Evolutionary conservation across 176 grass and related monocot species (phyloP).

Genomic region (Melocanna baccifera): DNA sequence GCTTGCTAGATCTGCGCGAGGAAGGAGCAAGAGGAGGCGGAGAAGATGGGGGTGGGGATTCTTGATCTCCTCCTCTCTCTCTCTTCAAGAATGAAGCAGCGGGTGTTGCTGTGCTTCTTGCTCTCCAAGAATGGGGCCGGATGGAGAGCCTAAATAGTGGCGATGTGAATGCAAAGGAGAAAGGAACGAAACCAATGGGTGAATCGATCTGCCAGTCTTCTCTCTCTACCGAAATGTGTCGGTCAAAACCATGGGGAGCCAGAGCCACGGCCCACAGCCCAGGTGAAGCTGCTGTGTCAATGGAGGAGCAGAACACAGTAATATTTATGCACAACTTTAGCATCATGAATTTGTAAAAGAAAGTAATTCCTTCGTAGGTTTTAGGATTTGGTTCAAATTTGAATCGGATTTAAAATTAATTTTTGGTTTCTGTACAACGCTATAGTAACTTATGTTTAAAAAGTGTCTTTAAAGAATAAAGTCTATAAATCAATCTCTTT

Average conservation of each 20-base stretch:
- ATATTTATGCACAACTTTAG: too few species aligned
- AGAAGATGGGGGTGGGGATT: neutral
- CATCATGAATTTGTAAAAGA: too few species aligned
- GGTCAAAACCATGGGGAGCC: neutral
- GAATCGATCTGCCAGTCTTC: neutral
- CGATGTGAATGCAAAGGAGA: neutral
- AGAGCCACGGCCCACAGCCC: too few species aligned
- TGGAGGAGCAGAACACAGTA: too few species aligned
- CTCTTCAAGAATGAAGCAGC: conserved; percentile 2
- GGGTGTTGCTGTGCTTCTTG: neutral
- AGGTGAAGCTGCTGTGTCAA: too few species aligned
- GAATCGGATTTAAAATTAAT: too few species aligned
- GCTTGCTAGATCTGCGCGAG: conserved; percentile 11
- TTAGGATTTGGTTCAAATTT: too few species aligned
- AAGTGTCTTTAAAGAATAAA: too few species aligned
- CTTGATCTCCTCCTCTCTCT: neutral
- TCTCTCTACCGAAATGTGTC: neutral
- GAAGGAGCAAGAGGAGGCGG: neutral
- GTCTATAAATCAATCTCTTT: too few species aligned
- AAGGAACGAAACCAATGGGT: neutral
- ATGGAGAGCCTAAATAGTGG: neutral
- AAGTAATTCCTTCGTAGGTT: too few species aligned
- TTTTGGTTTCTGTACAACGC: too few species aligned
- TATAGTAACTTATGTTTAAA: too few species aligned
- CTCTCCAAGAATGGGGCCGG: neutral